Conservation (phyloP, 805 yeast species). For the Saccharomycopsis selenospora region DNA sequence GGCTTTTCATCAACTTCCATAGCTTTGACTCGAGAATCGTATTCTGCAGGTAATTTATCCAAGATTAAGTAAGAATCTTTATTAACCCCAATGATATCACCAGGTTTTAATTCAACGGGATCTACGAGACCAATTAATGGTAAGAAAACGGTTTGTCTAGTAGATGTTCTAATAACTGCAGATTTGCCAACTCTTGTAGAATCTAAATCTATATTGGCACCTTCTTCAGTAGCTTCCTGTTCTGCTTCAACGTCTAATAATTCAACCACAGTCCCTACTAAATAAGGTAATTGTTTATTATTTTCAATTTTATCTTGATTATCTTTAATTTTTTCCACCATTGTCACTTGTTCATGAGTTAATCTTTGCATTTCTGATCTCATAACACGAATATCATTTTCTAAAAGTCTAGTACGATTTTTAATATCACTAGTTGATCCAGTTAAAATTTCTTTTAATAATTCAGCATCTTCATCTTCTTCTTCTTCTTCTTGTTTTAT, state of each 20-base stretch:
- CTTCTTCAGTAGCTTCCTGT: constrained; percentile 77
- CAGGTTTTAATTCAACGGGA: constrained; percentile 88
- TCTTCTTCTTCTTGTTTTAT: constrained; percentile 15
- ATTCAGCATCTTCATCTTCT: constrained; percentile 40
- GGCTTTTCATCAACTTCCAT: constrained; percentile 99
- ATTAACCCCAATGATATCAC: constrained; percentile 94
- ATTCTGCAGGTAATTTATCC: constrained; percentile 94
- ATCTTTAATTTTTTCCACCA: constrained; percentile 90
- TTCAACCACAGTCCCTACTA: constrained; percentile 96
- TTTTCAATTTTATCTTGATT: constrained; percentile 94
- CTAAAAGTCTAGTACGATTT: constrained; percentile 80
- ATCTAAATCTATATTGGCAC: constrained; percentile 91
- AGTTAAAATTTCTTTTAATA: constrained; percentile 75
- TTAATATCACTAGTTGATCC: constrained; percentile 76
- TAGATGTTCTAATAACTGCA: constrained; percentile 97
- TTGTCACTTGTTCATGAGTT: constrained; percentile 85
- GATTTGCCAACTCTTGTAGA: constrained; percentile 89
- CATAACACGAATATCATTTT: constrained; percentile 93
- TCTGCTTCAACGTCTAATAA: constrained; percentile 82
- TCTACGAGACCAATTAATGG: constrained; percentile 96
- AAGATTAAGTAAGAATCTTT: constrained; percentile 90
- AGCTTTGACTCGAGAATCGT: constrained; percentile 95
- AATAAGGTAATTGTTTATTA: constrained; percentile 89
- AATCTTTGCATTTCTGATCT: constrained; percentile 85
- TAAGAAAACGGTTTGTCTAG: constrained; percentile 93